Conservation (phyloP, 164 flowering plant genomes). For the Aristolochia fimbriata region DNA sequence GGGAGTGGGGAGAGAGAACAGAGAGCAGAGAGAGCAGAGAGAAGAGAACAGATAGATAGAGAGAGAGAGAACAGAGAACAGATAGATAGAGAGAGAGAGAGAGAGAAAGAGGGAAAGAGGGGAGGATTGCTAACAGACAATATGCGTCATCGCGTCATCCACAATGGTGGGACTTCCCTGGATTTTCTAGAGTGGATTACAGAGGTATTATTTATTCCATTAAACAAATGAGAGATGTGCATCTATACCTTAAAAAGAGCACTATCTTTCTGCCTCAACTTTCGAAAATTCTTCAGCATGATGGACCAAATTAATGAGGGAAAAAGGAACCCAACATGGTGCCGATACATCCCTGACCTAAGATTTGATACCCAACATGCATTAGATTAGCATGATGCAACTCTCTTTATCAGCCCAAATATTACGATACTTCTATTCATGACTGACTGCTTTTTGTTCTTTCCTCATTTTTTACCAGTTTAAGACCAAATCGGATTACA, state of each 20-base stretch:
- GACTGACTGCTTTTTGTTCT: too few relatives aligned
- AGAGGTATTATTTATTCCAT: not conserved
- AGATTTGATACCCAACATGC: not conserved
- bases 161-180: not conserved
- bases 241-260: constrained; percentile 6
- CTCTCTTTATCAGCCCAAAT: too few relatives aligned
- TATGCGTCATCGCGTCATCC: not conserved
- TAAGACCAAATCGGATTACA: too few relatives aligned
- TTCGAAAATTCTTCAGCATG: not conserved
- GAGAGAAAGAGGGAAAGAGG: not conserved
- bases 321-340: not conserved
- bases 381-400: not conserved
- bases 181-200: not conserved
- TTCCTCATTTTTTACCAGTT: too few relatives aligned
- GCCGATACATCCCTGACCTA: not conserved
- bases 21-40: too few relatives aligned
- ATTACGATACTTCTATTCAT: too few relatives aligned
- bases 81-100: not conserved
- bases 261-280: constrained; percentile 2
- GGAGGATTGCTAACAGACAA: not conserved
- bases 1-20: too few relatives aligned
- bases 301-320: not conserved
- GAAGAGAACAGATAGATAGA: too few relatives aligned
- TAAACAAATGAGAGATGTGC: not conserved
- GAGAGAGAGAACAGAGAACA: not conserved